Evolutionary conservation across 495 filamentous ascomycete genomes (phyloP).

Genomic region (Lasiosphaeria hispida): DNA sequence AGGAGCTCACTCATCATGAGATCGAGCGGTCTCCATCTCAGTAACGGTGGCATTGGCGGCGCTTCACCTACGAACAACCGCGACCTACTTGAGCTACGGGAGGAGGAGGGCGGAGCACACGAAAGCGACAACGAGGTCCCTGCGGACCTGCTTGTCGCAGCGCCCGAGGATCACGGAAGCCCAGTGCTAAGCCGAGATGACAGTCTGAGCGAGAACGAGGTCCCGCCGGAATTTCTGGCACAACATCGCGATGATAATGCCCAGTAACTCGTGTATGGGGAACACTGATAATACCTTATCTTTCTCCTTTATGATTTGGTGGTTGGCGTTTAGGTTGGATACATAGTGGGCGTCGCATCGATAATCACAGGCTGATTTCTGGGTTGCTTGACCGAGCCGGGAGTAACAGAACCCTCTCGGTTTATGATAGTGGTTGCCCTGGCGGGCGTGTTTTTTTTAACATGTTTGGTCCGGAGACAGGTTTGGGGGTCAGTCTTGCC

Average conservation of each 20-base stretch:
- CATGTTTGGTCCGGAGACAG: too few relatives aligned
- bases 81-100: constrained; percentile 43
- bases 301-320: too few relatives aligned
- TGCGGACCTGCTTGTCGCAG: constrained; percentile 18
- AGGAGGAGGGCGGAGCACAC: constrained; percentile 19
- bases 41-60: constrained; percentile 31
- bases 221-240: constrained; percentile 41
- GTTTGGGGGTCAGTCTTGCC: too few relatives aligned
- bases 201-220: constrained; percentile 35
- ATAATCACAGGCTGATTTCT: too few relatives aligned
- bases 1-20: background rate
- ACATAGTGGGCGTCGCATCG: too few relatives aligned
- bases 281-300: too few relatives aligned
- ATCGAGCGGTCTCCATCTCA: background rate
- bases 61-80: constrained; percentile 10
- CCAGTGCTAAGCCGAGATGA: constrained; percentile 18
- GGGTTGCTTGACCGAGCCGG: too few relatives aligned
- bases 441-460: too few relatives aligned
- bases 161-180: background rate
- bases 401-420: too few relatives aligned
- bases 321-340: too few relatives aligned
- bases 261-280: too few relatives aligned
- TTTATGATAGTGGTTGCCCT: too few relatives aligned
- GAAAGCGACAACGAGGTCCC: constrained; percentile 32
- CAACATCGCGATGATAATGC: constrained; percentile 26